Conservation (phyloP, 805 yeast species). For the Saturnispora besseyi region DNA sequence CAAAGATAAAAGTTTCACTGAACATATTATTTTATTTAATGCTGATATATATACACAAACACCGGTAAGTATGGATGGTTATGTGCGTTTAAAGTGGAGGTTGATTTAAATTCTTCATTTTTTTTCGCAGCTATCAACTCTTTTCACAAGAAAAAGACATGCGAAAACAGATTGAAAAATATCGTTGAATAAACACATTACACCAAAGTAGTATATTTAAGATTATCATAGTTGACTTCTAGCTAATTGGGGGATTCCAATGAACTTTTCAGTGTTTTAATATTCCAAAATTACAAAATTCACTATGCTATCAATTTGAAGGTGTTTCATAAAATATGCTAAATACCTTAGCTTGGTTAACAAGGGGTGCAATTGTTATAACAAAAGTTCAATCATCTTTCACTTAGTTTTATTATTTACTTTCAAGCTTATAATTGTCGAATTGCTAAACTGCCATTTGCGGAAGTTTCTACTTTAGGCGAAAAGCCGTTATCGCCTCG, state of each 20-base stretch:
- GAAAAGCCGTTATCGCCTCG: background rate
- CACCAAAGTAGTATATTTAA: background rate
- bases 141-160: background rate
- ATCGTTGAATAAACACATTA: background rate
- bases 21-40: slow-evolving; percentile 45
- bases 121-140: background rate
- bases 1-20: slow-evolving; percentile 44
- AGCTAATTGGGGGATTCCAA: background rate
- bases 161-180: background rate
- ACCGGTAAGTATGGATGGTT: slow-evolving; percentile 27
- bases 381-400: background rate
- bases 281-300: too few species aligned
- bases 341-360: too few species aligned
- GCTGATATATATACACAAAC: slow-evolving; percentile 29
- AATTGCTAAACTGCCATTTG: background rate
- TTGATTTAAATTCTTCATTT: background rate
- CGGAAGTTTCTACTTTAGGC: background rate
- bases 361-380: too few species aligned
- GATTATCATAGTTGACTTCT: background rate
- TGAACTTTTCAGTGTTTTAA: background rate
- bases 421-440: background rate
- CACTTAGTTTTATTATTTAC: background rate
- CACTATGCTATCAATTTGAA: too few species aligned
- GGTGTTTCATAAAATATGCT: too few species aligned
- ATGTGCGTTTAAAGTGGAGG: background rate